Conservation (phyloP, 768 basidiomycete genomes). For the Coprinellus micaceus region DNA sequence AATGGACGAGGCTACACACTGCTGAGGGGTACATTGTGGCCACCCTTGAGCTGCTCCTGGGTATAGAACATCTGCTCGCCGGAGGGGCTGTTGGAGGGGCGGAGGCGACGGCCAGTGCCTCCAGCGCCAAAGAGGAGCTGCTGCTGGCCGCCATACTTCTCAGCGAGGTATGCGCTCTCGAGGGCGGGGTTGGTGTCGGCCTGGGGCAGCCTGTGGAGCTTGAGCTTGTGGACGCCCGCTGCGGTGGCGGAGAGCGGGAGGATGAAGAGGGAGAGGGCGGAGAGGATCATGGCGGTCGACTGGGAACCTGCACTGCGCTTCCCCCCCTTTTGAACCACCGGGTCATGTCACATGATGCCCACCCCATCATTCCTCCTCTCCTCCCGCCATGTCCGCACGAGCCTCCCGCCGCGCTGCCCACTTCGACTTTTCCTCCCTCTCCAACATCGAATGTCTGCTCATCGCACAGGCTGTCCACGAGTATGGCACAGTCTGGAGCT, state of each 20-base stretch:
- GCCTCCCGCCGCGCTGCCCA: slow-evolving; percentile 22
- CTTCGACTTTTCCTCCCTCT: slow-evolving; percentile 20
- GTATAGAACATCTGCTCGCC: slow-evolving; percentile 75
- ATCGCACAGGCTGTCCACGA: slow-evolving; percentile 87
- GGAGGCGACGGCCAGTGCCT: slow-evolving; percentile 62
- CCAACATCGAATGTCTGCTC: slow-evolving; percentile 64
- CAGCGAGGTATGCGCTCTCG: slow-evolving; percentile 82
- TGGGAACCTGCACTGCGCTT: no score
- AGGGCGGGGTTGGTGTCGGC: slow-evolving; percentile 58
- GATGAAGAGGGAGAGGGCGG: slow-evolving; percentile 39
- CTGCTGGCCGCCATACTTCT: slow-evolving; percentile 77
- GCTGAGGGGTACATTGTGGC: slow-evolving; percentile 83
- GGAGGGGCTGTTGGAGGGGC: slow-evolving; percentile 32
- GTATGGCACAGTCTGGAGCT: slow-evolving; percentile 60
- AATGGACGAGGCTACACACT: slow-evolving; percentile 52
- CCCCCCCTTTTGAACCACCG: slow-evolving; percentile 1
- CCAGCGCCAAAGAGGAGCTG: slow-evolving; percentile 61
- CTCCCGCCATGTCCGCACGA: slow-evolving; percentile 28
- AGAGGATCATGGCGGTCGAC: slow-evolving; percentile 34
- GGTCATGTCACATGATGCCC: background rate
- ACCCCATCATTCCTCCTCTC: background rate
- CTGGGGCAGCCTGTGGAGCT: slow-evolving; percentile 79
- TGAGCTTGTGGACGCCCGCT: slow-evolving; percentile 73
- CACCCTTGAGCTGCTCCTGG: slow-evolving; percentile 70
- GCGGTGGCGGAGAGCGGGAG: slow-evolving; percentile 48